phyloP scores from a whole-genome alignment of 2,329 filamentous ascomycete species.

The Hypoxylon sp. region DNA sequence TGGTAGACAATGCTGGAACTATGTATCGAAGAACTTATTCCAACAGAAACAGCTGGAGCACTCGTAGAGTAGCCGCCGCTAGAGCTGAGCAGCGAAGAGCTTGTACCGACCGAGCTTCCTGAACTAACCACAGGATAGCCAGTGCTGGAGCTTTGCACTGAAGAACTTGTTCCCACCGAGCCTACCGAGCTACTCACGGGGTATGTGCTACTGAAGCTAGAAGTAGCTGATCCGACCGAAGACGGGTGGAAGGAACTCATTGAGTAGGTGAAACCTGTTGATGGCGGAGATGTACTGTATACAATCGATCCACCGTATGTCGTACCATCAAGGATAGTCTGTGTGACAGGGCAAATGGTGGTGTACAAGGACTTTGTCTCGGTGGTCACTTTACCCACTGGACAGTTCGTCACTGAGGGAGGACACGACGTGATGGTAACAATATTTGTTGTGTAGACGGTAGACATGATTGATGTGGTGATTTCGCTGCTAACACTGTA shows the following conservation, averaged over 20 bases:
- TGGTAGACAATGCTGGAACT: conserved; percentile 38
- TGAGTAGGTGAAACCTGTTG: conserved; percentile 10
- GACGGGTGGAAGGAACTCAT: conserved; percentile 18
- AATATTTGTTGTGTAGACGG: conserved; percentile 51
- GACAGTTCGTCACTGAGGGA: conserved; percentile 48
- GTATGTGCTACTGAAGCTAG: conserved; percentile 10
- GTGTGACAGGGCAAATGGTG: conserved; percentile 51
- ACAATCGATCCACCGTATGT: conserved; percentile 43
- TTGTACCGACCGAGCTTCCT: conserved; percentile 3
- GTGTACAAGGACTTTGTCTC: conserved; percentile 51
- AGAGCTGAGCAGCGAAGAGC: conserved; percentile 16
- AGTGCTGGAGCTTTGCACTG: conserved; percentile 15
- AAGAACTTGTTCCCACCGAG: conserved; percentile 12
- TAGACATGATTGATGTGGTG: conserved; percentile 48
- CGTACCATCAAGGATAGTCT: conserved; percentile 50
- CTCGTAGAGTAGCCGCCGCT: conserved; percentile 4
- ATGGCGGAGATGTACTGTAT: conserved; percentile 16
- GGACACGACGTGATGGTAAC: conserved; percentile 49
- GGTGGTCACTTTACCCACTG: conserved; percentile 50
- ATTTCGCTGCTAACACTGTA: conserved; percentile 51
- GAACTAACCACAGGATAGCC: conserved; percentile 2
- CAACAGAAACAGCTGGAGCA: conserved; percentile 5
- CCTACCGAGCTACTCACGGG: conserved; percentile 7
- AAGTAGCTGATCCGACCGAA: conserved; percentile 11
- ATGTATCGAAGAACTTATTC: conserved; percentile 20